Conservation (phyloP, 2,329 filamentous ascomycete species). For the Cladosporium sp. region DNA sequence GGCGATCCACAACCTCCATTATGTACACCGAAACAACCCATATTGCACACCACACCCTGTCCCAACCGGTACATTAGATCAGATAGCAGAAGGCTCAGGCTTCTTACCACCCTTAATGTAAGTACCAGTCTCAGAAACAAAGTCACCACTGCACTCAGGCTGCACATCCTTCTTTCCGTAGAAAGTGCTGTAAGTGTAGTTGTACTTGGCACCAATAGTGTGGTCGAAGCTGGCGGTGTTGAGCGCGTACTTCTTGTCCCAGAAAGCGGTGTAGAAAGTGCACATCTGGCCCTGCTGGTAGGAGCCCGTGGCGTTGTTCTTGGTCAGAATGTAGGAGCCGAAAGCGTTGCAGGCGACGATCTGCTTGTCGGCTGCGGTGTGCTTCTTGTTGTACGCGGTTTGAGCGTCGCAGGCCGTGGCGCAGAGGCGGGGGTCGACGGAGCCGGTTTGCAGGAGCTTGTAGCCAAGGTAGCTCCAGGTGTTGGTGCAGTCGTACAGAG, state of each 20-base stretch:
- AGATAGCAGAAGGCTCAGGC: not conserved
- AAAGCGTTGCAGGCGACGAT: slow-evolving; percentile 5
- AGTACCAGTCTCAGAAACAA: not conserved
- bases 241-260: slow-evolving; percentile 2
- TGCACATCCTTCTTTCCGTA: slow-evolving; percentile 1
- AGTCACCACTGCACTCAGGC: not conserved
- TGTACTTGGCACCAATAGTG: not conserved
- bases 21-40: too few relatives aligned
- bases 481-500: slow-evolving; percentile 18
- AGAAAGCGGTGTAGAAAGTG: slow-evolving; percentile 7
- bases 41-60: too few relatives aligned
- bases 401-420: slow-evolving; percentile 24
- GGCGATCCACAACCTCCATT: too few relatives aligned
- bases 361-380: not conserved
- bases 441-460: slow-evolving; percentile 23
- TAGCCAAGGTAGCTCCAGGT: slow-evolving; percentile 24
- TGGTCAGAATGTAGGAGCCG: slow-evolving; percentile 9
- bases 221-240: not conserved
- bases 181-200: not conserved
- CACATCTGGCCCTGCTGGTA: slow-evolving; percentile 11
- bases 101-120: slow-evolving; percentile 1
- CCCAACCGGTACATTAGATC: too few relatives aligned
- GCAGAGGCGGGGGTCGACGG: slow-evolving; percentile 29
- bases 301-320: slow-evolving; percentile 9
- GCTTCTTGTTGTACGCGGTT: not conserved